These are phyloP conservation scores for Paramecium sonneborni DNA, from an alignment of 73 alveolate genomes.

Conservation along the genomic window DNA sequence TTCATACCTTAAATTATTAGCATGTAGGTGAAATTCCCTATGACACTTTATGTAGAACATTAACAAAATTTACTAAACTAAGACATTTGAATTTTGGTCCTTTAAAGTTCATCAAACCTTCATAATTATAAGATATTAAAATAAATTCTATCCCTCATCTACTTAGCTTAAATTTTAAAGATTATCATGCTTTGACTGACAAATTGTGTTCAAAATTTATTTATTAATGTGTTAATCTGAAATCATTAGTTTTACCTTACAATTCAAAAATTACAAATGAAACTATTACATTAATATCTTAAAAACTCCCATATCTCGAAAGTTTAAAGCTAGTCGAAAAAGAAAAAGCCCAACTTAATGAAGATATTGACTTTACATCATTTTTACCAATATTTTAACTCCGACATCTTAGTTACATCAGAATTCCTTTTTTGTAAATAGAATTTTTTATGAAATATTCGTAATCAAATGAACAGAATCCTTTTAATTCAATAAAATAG, in stretches of 20 bases:
- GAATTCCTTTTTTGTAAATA: background rate
- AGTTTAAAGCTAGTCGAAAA: background rate
- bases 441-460: background rate
- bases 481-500: background rate
- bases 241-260: background rate
- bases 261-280: slow-evolving; percentile 14
- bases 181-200: background rate
- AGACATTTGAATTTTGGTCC: background rate
- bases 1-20: background rate
- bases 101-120: background rate
- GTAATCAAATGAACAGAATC: background rate
- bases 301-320: background rate
- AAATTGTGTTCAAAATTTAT: background rate
- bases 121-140: background rate
- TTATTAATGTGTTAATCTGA: background rate
- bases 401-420: background rate
- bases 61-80: background rate
- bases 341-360: background rate
- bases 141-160: background rate
- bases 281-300: background rate
- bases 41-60: background rate
- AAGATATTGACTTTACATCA: background rate
- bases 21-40: background rate
- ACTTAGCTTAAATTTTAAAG: background rate
- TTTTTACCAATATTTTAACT: background rate